Conservation (phyloP, 2,329 filamentous ascomycete genomes). For the Diaporthe sp. region DNA sequence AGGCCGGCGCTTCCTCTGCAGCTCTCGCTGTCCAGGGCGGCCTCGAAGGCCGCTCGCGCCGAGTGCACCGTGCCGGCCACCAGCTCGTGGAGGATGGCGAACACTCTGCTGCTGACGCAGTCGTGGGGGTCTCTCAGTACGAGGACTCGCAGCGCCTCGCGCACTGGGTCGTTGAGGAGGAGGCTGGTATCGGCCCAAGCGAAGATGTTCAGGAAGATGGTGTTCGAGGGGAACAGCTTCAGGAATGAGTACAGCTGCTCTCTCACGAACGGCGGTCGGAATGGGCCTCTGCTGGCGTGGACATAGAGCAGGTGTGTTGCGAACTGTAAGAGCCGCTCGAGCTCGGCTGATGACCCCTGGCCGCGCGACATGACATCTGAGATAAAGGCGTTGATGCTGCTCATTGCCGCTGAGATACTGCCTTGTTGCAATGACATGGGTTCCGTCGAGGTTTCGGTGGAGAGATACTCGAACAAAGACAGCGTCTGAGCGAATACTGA, state of each 20-base stretch:
- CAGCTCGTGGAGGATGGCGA: conserved; percentile 66
- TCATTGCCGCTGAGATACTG: conserved; percentile 66
- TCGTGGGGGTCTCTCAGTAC: conserved; percentile 58
- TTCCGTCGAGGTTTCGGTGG: conserved; percentile 56
- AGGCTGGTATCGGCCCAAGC: conserved; percentile 81
- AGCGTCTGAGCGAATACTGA: conserved; percentile 71
- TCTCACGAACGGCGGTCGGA: conserved; percentile 77
- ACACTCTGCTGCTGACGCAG: conserved; percentile 59
- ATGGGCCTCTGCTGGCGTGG: conserved; percentile 71
- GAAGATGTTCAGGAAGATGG: conserved; percentile 79
- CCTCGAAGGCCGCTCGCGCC: conserved; percentile 64
- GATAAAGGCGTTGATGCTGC: conserved; percentile 57
- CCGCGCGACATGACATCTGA: conserved; percentile 57
- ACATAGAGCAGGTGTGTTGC: conserved; percentile 75
- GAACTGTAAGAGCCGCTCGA: conserved; percentile 79
- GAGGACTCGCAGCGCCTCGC: conserved; percentile 71
- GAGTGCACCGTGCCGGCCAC: conserved; percentile 63
- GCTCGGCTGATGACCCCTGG: conserved; percentile 51
- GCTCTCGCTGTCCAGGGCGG: conserved; percentile 58
- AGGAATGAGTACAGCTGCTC: conserved; percentile 73
- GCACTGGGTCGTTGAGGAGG: conserved; percentile 81
- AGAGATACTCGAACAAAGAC: conserved; percentile 77
- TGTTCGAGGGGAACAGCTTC: conserved; percentile 79
- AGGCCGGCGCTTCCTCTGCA: conserved; percentile 58
- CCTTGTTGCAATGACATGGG: conserved; percentile 64